Base-by-base conservation (phyloP, 2,329 filamentous ascomycete species). In the Alternaria sp. region DNA sequence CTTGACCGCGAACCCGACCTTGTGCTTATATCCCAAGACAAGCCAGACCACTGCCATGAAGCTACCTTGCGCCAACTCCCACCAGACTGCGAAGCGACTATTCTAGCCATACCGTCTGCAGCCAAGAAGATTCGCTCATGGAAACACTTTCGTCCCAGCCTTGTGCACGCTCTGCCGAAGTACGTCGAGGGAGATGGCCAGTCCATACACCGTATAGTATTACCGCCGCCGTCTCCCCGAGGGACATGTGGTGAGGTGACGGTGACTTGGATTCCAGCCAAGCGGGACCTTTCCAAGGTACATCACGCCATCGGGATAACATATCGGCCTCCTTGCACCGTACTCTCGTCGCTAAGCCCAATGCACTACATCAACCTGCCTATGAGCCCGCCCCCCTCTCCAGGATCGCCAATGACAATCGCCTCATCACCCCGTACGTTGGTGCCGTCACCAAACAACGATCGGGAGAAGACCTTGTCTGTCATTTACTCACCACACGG, bases 271-370 rank as follows among this genome's bases (percentile, higher is more conserved):
- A 85, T 93, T 28, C 82, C 86, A 0, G 87, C 89, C 57, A 88
- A 86, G 71, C 78, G 83, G 51, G 89, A 91, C 70, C 70, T 89
- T 5, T 87, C 86, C 8, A 86, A 86, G 4, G 72, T 91, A 0
- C 89, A 91, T 73, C 87, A 87, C 61, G 90, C 89, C 11, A 85
- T 93, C 66, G 90, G 88, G 13, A 90, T 93, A 69, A 93, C 90
- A 1, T 93, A 93, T 74, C 86, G 86, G 17, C 86, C 90, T 19
- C 88, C 90, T 1, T 81, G 74, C 47, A 80, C 75, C 30, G 70
- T 79, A 5, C 73, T 82, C 19, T 81, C 75, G 17, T 59, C 62
- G 40, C 68, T 74, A 13, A 71, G 67, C 4, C 69, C 76, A 12
- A 76, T 75, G 32, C 74, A 74, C 45, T 77, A 79, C 36, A 67